Conservation (phyloP, 208 protist genomes). For the Phytomonas sp. region DNA sequence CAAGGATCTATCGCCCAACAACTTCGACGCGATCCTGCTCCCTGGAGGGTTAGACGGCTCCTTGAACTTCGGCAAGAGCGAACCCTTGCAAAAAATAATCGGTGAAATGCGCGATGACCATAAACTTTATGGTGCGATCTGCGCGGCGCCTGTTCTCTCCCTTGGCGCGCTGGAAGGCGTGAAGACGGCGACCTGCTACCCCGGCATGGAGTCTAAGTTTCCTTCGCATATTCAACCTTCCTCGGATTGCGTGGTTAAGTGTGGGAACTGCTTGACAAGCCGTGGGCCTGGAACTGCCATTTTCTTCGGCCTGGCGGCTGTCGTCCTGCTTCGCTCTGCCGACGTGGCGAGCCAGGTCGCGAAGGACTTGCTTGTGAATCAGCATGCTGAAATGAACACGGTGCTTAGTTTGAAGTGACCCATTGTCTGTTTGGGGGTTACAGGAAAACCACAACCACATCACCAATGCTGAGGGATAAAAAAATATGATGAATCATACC, state of each 20-base stretch:
- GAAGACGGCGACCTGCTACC: constrained; percentile 69
- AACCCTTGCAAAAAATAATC: constrained; percentile 61
- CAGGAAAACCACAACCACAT: background rate
- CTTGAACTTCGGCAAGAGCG: constrained; percentile 50
- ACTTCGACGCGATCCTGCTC: constrained; percentile 75
- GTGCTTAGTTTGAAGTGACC: background rate
- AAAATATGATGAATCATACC: background rate
- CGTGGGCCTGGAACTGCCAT: constrained; percentile 78
- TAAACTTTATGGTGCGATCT: constrained; percentile 82
- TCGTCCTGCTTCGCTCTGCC: constrained; percentile 45
- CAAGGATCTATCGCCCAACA: constrained; percentile 35
- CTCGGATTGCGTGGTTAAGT: constrained; percentile 55
- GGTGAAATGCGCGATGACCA: constrained; percentile 35
- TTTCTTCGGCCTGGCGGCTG: constrained; percentile 71
- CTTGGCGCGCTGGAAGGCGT: constrained; percentile 75
- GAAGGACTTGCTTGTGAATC: constrained; percentile 59
- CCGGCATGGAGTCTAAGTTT: constrained; percentile 60
- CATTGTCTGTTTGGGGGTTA: background rate
- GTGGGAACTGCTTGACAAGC: constrained; percentile 79
- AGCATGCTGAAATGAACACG: background rate
- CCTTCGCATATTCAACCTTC: constrained; percentile 47
- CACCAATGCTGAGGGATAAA: background rate
- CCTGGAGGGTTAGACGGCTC: constrained; percentile 73
- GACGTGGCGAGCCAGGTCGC: constrained; percentile 55
- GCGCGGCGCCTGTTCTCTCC: constrained; percentile 58